Evolutionary conservation across 2,329 filamentous ascomycete genomes (phyloP).

Genomic region (Fusarium nurragi): DNA sequence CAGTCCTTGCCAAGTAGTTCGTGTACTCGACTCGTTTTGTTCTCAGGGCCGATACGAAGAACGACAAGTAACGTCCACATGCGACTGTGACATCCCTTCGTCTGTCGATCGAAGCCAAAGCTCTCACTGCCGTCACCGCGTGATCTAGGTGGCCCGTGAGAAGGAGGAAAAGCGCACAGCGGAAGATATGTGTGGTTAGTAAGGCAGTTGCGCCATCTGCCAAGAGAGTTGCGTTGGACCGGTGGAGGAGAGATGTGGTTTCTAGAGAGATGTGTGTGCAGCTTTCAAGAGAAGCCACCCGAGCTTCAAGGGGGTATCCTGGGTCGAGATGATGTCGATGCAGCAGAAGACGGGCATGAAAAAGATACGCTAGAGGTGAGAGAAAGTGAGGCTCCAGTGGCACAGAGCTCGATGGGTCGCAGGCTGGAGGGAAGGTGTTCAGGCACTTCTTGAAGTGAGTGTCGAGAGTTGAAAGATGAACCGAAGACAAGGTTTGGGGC

Average conservation of each 20-base stretch:
- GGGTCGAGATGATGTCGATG: conserved; percentile 90
- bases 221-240: conserved; percentile 66
- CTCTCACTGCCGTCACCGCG: conserved; percentile 77
- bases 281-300: conserved; percentile 77
- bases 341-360: conserved; percentile 84
- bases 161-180: conserved; percentile 82
- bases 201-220: conserved; percentile 76
- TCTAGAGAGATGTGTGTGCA: conserved; percentile 80
- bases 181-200: conserved; percentile 86
- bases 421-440: conserved; percentile 77
- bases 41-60: conserved; percentile 77
- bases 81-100: conserved; percentile 76
- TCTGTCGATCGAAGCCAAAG: conserved; percentile 75
- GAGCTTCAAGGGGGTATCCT: conserved; percentile 70
- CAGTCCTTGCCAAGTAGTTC: conserved; percentile 49
- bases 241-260: conserved; percentile 78
- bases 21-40: conserved; percentile 61
- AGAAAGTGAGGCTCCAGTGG: conserved; percentile 79
- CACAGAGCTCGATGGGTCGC: conserved; percentile 72
- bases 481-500: conserved; percentile 70
- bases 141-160: conserved; percentile 77
- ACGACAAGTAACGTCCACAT: conserved; percentile 83
- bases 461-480: conserved; percentile 81
- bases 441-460: conserved; percentile 81
- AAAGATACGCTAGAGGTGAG: conserved; percentile 78